Evolutionary conservation across 805 yeast species (phyloP), one percentile per base, ranked within the genome.

Genomic region (Torulaspora indica): DNA sequence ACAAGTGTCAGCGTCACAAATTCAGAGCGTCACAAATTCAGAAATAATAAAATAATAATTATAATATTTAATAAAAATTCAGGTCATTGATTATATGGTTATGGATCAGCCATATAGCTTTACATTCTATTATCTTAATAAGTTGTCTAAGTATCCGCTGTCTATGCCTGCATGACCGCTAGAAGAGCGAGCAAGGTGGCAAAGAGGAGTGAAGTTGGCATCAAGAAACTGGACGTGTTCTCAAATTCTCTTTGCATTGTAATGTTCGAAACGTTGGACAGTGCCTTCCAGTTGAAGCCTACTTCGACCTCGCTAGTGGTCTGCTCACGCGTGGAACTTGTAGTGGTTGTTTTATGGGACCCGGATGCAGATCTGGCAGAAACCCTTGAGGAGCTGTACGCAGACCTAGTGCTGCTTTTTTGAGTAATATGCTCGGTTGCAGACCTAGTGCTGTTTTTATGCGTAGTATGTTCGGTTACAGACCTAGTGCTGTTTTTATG

Each of bases 181-280:
- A 54, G 33, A 25, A 48, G 37, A 8, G 53, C 27, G 15, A 55
- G 36, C 9, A 54, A 12, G 8, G 48, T 23, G 9, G 55, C 57
- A 23, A 54, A 25, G 8, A 53, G 34, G 20, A 52, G 35, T 8
- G 56, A 49, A 4, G 51, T 43, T 10, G 60, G 56, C 35, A 46
- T 38, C 12, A 44, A 38, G 27, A 37, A 41, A 34, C 45, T 42
- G 1, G 60, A 47, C 10, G 53, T 48, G 18, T 52, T 53, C 8
- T 51, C 53, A 22, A 25, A 31, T 12, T 42, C 51, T 23, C 30
- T 29, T 17, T 35, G 36, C 4, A 43, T 31, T 2, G 47, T 43
- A 14, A 40, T 27, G 32, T 43, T 43, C 18, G 47, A 22, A 5
- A n/a, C 13, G 22, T 43, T 40, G 15, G 30, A 4, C 24, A 30